phyloP scores from a whole-genome alignment of 305 asterid species.

The Fraxinus greggii region DNA sequence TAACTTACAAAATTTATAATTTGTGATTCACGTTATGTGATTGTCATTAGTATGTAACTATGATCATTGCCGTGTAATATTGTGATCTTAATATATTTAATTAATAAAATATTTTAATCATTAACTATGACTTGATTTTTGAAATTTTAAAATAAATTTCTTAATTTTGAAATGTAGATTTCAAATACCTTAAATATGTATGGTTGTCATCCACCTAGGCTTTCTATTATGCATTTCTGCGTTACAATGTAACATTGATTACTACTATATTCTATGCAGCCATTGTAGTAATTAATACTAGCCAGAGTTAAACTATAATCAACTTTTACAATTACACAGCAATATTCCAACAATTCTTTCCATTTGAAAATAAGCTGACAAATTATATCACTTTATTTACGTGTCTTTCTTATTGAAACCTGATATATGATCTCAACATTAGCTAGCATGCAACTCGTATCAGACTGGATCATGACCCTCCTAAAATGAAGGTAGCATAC shows the following conservation, averaged over 20 bases:
- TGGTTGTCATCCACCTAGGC: neutral
- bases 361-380: neutral
- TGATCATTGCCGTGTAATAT: no score
- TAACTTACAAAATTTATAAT: no score
- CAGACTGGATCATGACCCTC: neutral
- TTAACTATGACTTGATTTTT: neutral
- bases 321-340: neutral
- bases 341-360: neutral
- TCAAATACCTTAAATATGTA: neutral
- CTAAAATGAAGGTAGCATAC: neutral
- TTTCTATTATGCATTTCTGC: neutral
- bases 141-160: neutral
- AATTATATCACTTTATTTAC: neutral
- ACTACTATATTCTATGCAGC: neutral
- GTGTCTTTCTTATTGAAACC: neutral
- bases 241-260: neutral
- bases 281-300: neutral
- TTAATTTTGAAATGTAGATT: neutral
- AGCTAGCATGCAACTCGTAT: neutral
- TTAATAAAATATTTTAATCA: no score
- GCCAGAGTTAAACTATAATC: neutral
- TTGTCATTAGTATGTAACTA: no score
- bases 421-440: neutral
- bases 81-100: neutral
- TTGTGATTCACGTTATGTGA: no score